Evolutionary conservation across 768 basidiomycete species (phyloP).

Genomic region (Lactarius pseudohatsudake): DNA sequence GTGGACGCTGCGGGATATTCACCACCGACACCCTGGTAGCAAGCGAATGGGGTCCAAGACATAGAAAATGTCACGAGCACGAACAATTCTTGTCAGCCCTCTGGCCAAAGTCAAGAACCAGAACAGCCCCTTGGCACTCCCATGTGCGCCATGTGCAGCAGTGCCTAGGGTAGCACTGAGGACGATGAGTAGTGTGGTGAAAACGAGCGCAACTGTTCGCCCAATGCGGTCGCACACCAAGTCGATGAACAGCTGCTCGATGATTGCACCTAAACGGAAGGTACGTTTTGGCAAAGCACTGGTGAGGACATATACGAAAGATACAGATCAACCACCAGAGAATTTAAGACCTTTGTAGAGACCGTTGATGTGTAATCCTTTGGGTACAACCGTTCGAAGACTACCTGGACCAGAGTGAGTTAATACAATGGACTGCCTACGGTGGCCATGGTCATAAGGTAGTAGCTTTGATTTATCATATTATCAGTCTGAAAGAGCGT

Average conservation of each 20-base stretch:
- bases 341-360: conserved; percentile 68
- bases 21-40: conserved; percentile 62
- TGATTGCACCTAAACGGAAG: conserved; percentile 48
- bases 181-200: conserved; percentile 67
- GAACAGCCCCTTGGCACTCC: conserved; percentile 57
- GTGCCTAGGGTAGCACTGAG: conserved; percentile 67
- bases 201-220: conserved; percentile 66
- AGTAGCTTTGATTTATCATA: conserved; percentile 52
- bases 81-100: conserved; percentile 65
- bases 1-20: conserved; percentile 76
- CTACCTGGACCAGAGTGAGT: conserved; percentile 43
- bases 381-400: conserved; percentile 64
- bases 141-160: conserved; percentile 60
- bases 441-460: conserved; percentile 68
- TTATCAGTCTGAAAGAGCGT: conserved; percentile 16
- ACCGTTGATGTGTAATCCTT: conserved; percentile 57
- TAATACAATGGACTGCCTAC: conserved; percentile 37
- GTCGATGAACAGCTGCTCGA: conserved; percentile 65
- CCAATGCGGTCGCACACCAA: conserved; percentile 69
- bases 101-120: conserved; percentile 75
- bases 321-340: conserved; percentile 62
- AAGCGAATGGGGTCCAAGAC: conserved; percentile 5
- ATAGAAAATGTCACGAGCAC: conserved; percentile 29
- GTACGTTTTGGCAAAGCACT: conserved; percentile 10
- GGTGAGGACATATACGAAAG: conserved; percentile 8